A percentile compares a stretch with the other conserved stretches of the same genome.
phyloP scores from a whole-genome alignment of 441 rosid genomes.

The Corymbia citriodora region DNA sequence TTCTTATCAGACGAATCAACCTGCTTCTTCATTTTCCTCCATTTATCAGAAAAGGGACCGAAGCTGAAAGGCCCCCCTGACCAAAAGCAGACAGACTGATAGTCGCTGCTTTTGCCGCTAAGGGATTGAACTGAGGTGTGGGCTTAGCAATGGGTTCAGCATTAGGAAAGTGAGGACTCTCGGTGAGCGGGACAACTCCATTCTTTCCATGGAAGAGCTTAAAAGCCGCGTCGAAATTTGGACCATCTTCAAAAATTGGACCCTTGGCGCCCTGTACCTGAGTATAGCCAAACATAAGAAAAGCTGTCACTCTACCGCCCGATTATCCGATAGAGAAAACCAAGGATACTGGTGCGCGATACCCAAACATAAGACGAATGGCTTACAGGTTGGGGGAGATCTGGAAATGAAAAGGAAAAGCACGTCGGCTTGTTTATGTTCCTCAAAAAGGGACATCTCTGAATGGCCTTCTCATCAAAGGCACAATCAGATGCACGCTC shows the following conservation, averaged over 20 bases:
- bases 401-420: slow-evolving; percentile 53
- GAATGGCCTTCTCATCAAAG: slow-evolving; percentile 43
- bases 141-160: slow-evolving; percentile 26
- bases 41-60: slow-evolving; percentile 40
- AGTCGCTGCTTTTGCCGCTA: slow-evolving; percentile 49
- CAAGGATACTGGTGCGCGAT: not conserved
- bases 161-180: slow-evolving; percentile 18
- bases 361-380: not conserved
- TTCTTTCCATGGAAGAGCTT: slow-evolving; percentile 79
- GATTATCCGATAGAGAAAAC: not conserved
- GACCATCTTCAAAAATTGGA: slow-evolving; percentile 87
- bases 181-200: slow-evolving; percentile 71
- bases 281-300: not conserved
- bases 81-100: slow-evolving; percentile 63
- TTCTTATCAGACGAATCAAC: slow-evolving; percentile 29
- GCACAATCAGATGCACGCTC: slow-evolving; percentile 37
- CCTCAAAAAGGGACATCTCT: slow-evolving; percentile 75
- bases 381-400: slow-evolving; percentile 44
- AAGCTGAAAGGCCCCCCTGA: slow-evolving; percentile 60
- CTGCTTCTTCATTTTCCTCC: slow-evolving; percentile 47
- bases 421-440: slow-evolving; percentile 71
- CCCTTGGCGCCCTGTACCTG: slow-evolving; percentile 53
- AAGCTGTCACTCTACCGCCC: not conserved
- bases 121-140: slow-evolving; percentile 40
- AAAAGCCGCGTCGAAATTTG: slow-evolving; percentile 57